These are phyloP conservation scores for Alternaria angustiovoidea DNA, from an alignment of 2,329 filamentous ascomycete genomes.

Conservation along the genomic window DNA sequence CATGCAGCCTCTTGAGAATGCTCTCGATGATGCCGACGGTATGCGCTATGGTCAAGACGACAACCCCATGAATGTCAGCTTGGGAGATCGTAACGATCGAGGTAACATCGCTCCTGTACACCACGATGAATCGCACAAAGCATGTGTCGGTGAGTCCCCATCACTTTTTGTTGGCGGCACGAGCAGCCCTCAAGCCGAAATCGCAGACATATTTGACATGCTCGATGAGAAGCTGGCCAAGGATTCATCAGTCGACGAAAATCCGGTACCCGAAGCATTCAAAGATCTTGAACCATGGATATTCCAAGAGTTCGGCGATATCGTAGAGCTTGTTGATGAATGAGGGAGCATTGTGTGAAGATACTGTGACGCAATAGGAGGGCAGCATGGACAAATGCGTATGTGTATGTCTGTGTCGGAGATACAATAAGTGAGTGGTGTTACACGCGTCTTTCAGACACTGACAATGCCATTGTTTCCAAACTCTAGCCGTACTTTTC, in stretches of 20 bases:
- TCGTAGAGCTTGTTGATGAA: conserved; percentile 49
- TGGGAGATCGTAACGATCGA: background rate
- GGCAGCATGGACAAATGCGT: background rate
- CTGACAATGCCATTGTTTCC: background rate
- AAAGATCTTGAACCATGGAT: conserved; percentile 51
- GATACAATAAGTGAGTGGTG: background rate
- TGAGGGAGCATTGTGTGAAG: background rate
- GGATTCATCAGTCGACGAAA: conserved; percentile 1
- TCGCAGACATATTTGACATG: background rate
- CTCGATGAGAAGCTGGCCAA: background rate
- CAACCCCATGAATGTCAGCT: background rate
- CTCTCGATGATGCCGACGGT: conserved; percentile 11
- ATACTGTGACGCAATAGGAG: background rate
- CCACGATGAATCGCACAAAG: background rate
- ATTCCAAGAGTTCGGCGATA: conserved; percentile 50
- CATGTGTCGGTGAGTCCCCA: background rate
- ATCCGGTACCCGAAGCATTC: conserved; percentile 31
- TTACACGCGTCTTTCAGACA: too few relatives aligned
- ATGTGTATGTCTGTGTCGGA: background rate
- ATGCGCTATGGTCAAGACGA: conserved; percentile 11
- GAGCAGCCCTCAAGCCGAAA: background rate
- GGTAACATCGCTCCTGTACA: background rate
- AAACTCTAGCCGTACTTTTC: background rate
- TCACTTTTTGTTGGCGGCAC: background rate
- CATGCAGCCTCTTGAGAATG: background rate